Base-by-base conservation (phyloP, 352 stramenopile species). In the Peronospora tabacina region DNA sequence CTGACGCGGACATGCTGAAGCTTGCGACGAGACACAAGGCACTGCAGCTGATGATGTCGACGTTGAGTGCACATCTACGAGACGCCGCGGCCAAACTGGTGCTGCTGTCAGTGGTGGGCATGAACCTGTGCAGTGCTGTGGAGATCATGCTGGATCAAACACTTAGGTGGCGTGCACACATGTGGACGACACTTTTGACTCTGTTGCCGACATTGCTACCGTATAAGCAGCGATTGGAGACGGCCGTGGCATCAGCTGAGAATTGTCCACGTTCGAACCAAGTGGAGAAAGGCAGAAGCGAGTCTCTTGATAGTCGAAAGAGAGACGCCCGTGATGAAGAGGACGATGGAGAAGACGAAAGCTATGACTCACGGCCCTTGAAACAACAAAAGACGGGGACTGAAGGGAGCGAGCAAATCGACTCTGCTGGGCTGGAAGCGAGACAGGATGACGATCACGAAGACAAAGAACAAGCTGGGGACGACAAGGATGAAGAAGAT, bases 71-170 rank as follows among this genome's bases (percentile, higher is more conserved):
- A 50, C 45, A 45, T 12, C 52, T 85, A 7, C 55, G 58, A 22
- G 61, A 67, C 15, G 57, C 68, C 5, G 42, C 81, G 33, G 61
- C 67, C 32, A 72, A 79, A 35, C 56, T 85, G 35, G 66, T 86
- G 40, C 55, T 88, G 48, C 55, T 88, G 34, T 72, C 77, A 0
- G 59, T 86, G 44, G 77, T 88, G 32, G 80, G 70, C 36, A 53
- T 77, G 49, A 78, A 70, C 55, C 48, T 88, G 12, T 86, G 74
- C 60, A 75, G 74, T 29, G 63, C 64, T 13, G 41, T 87, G 52
- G 75, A 64, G 33, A 42, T 80, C 19, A 24, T 75, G 39, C 51
- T 84, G 43, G 63, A 36, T 20, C 55, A 36, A 20, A 16, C 32
- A 54, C 46, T 61, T 9, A 47, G 53, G 32, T 64, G 49, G 55